Percentiles rank a stretch among this genome's conserved stretches.
Evolutionary conservation across 768 basidiomycete genomes (phyloP).

Genomic region (Auricularia sp.): DNA sequence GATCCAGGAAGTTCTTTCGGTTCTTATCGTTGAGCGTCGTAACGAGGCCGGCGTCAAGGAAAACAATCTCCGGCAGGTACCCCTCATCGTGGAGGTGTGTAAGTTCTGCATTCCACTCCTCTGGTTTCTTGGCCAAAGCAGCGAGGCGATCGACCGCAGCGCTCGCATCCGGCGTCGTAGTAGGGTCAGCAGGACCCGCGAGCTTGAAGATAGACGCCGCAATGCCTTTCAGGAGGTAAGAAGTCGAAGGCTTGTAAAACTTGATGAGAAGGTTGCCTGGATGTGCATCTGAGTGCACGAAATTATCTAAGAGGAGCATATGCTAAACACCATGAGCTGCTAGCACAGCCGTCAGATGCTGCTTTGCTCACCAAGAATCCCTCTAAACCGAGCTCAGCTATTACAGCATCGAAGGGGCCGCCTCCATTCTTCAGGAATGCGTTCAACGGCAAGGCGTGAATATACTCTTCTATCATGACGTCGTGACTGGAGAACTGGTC

Average conservation of each 20-base stretch:
- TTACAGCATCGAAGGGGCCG: constrained; percentile 78
- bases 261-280: constrained; percentile 98
- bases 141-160: constrained; percentile 51
- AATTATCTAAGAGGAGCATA: constrained; percentile 97
- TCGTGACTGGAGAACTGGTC: constrained; percentile 72
- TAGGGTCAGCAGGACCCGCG: constrained; percentile 20
- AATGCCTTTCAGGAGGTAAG: constrained; percentile 51
- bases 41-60: constrained; percentile 93
- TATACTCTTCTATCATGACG: constrained; percentile 84
- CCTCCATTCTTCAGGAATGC: constrained; percentile 81
- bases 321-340: constrained; percentile 42
- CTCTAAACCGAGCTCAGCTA: constrained; percentile 89
- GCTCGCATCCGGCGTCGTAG: constrained; percentile 32
- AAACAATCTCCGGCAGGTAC: constrained; percentile 88
- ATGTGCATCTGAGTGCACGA: constrained; percentile 86
- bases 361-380: constrained; percentile 71
- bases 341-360: background rate
- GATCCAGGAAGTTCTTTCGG: constrained; percentile 87
- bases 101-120: constrained; percentile 65
- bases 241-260: constrained; percentile 73
- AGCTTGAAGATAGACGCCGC: constrained; percentile 42
- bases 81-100: constrained; percentile 51
- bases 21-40: constrained; percentile 78
- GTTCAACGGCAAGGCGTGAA: constrained; percentile 87
- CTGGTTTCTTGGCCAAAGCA: constrained; percentile 43